A percentile compares a stretch with the other conserved stretches of the same genome.
These are phyloP conservation scores for Lathyrus oleraceus DNA, from an alignment of 306 rosid species.

Conservation along the genomic window DNA sequence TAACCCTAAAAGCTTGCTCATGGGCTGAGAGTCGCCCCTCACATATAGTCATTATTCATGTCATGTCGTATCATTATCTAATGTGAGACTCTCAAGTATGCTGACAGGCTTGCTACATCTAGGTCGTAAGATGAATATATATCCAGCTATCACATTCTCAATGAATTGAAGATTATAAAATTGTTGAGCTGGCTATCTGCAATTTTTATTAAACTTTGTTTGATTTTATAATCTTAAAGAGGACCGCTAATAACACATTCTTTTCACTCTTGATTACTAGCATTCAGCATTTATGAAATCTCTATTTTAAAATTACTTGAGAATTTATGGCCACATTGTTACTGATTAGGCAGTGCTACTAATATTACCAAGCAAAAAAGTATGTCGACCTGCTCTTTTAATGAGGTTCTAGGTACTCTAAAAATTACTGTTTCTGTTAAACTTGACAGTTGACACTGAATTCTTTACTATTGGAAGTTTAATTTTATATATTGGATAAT, in stretches of 20 bases:
- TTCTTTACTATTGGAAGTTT: constrained; percentile 10
- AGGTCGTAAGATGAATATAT: constrained; percentile 14
- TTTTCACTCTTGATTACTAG: constrained; percentile 1
- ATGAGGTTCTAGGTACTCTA: background rate
- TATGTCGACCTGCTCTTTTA: background rate
- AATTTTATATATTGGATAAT: constrained; percentile 13
- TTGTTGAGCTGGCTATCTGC: constrained; percentile 25
- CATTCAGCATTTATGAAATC: background rate
- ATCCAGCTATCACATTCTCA: constrained; percentile 11
- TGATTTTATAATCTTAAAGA: constrained; percentile 1
- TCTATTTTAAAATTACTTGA: background rate
- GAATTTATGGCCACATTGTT: background rate
- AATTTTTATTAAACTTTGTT: constrained; percentile 21
- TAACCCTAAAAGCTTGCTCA: too few relatives aligned
- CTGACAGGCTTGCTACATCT: constrained; percentile 13
- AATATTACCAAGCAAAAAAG: constrained; percentile 15
- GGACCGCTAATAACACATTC: background rate
- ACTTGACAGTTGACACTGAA: background rate
- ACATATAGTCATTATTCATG: too few relatives aligned
- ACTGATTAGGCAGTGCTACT: constrained; percentile 13
- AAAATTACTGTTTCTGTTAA: constrained; percentile 13
- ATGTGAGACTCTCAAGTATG: background rate
- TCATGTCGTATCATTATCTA: background rate
- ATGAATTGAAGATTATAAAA: constrained; percentile 2
- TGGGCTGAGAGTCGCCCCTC: background rate